Conservation (phyloP, 1,284 basidiomycete genomes). For the Pyrrhoderma noxium region DNA sequence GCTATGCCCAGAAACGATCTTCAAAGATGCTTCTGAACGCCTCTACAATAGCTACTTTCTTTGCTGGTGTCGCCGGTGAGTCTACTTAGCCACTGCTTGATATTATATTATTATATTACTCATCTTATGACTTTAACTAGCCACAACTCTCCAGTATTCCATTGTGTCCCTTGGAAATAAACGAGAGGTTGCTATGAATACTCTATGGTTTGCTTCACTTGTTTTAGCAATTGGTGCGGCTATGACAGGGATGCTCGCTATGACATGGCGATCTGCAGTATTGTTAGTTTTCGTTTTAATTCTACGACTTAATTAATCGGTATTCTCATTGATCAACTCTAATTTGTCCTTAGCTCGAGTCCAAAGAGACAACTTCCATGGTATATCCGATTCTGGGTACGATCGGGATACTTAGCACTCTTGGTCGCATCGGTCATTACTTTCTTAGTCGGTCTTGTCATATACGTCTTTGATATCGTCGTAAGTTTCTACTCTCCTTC, state of each 20-base stretch:
- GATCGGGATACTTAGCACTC: constrained; percentile 11
- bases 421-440: constrained; percentile 16
- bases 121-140: neutral
- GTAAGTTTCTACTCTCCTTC: neutral
- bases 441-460: constrained; percentile 11
- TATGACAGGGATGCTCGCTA: constrained; percentile 15
- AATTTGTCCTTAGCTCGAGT: constrained; percentile 11
- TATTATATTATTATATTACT: neutral
- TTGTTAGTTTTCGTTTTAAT: constrained; percentile 6
- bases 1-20: constrained; percentile 13
- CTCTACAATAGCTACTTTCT: constrained; percentile 15
- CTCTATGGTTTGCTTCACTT: constrained; percentile 15
- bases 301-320: neutral
- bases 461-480: constrained; percentile 9
- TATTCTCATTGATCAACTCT: neutral
- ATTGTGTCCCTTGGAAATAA: neutral
- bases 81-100: neutral
- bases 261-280: constrained; percentile 16
- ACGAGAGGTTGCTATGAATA: constrained; percentile 10
- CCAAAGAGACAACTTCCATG: constrained; percentile 12
- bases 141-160: constrained; percentile 15
- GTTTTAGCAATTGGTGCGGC: constrained; percentile 15
- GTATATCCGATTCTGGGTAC: constrained; percentile 17
- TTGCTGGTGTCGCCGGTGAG: constrained; percentile 15
- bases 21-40: constrained; percentile 14